phyloP scores from a whole-genome alignment of 2,329 filamentous ascomycete genomes.

The Diaporthe caulivora region DNA sequence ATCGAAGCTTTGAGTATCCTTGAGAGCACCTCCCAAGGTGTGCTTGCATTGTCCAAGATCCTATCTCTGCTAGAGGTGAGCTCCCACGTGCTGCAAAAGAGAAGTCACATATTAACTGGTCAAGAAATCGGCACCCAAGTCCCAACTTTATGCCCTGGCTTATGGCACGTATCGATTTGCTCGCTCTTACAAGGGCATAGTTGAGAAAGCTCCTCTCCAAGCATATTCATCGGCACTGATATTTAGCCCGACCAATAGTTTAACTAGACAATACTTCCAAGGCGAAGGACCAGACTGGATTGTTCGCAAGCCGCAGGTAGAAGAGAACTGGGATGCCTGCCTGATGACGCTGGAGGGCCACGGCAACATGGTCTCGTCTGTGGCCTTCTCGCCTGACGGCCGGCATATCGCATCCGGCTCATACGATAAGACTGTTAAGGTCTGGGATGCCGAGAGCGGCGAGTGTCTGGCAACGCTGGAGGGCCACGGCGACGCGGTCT shows the following conservation, averaged over 20 bases:
- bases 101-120: too few species aligned
- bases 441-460: background rate
- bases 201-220: slow-evolving; percentile 35
- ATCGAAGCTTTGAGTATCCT: background rate
- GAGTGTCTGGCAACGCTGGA: slow-evolving; percentile 40
- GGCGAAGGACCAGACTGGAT: slow-evolving; percentile 38
- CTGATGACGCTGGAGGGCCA: slow-evolving; percentile 15
- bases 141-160: too few species aligned
- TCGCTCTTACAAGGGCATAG: background rate
- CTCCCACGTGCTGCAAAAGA: too few species aligned
- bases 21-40: too few species aligned
- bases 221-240: slow-evolving; percentile 41
- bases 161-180: background rate
- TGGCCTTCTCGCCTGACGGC: slow-evolving; percentile 33
- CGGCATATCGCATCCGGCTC: background rate
- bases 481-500: slow-evolving; percentile 33
- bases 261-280: slow-evolving; percentile 35
- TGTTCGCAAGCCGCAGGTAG: background rate
- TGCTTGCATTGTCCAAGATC: too few species aligned
- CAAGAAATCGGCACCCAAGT: too few species aligned
- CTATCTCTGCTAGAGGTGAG: too few species aligned
- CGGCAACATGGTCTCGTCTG: background rate
- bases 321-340: background rate
- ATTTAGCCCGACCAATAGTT: slow-evolving; percentile 37
- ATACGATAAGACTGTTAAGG: background rate